Percentiles rank a stretch among this genome's conserved stretches.
Evolutionary conservation across 768 basidiomycete species (phyloP).

Genomic region (Rhizopogon sp.): DNA sequence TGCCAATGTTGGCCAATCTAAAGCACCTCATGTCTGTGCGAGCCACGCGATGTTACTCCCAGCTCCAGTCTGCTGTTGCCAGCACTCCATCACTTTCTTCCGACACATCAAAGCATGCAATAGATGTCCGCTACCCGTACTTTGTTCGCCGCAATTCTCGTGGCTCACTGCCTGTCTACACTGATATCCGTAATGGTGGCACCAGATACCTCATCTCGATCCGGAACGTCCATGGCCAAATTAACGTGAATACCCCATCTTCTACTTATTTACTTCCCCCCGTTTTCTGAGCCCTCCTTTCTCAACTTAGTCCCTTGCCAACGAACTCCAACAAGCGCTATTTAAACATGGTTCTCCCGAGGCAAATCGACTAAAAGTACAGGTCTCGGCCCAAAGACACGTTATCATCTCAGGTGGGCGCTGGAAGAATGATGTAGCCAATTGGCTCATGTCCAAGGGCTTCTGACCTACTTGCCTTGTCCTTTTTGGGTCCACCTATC

Average conservation of each 20-base stretch:
- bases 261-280: not conserved
- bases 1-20: conserved; percentile 2
- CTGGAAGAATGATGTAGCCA: conserved; percentile 56
- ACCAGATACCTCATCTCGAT: conserved; percentile 54
- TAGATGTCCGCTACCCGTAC: conserved; percentile 31
- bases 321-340: conserved; percentile 48
- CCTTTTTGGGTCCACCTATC: not conserved
- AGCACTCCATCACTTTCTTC: not conserved
- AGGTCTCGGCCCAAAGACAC: conserved; percentile 44
- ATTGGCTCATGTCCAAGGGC: conserved; percentile 61
- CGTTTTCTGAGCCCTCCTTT: conserved; percentile 3
- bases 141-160: conserved; percentile 61
- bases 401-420: conserved; percentile 57
- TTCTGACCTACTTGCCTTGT: conserved; percentile 36
- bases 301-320: conserved; percentile 46
- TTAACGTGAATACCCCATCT: conserved; percentile 37
- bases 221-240: conserved; percentile 64
- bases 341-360: conserved; percentile 44
- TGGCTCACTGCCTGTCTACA: conserved; percentile 71
- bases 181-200: conserved; percentile 64
- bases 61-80: not conserved
- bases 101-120: not conserved
- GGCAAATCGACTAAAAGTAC: conserved; percentile 44
- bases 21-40: not conserved
- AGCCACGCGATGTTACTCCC: conserved; percentile 8